Evolutionary conservation across 1,139 yeast genomes (phyloP).

Genomic region (Zygosaccharomyces pseudobailii): DNA sequence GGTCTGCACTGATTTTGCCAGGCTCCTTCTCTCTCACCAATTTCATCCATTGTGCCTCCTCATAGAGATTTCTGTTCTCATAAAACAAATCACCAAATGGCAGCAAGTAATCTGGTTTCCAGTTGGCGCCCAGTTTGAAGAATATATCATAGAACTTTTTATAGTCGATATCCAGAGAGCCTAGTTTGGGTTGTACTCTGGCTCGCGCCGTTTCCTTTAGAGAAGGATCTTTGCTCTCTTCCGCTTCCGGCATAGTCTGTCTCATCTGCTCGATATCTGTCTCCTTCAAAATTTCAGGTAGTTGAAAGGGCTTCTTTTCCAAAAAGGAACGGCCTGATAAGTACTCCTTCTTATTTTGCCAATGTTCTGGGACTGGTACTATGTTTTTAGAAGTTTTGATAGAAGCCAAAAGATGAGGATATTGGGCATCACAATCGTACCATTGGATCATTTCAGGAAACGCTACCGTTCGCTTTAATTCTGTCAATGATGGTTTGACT

Average conservation of each 20-base stretch:
- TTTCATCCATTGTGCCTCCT: conserved; percentile 36
- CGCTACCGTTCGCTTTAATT: conserved; percentile 53
- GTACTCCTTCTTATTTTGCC: conserved; percentile 79
- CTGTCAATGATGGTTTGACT: conserved; percentile 61
- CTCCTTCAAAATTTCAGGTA: conserved; percentile 72
- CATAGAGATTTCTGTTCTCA: conserved; percentile 68
- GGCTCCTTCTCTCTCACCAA: conserved; percentile 48
- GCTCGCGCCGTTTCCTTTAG: conserved; percentile 76
- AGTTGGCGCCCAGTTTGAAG: conserved; percentile 59
- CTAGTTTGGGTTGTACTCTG: conserved; percentile 86
- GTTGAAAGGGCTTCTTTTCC: conserved; percentile 67
- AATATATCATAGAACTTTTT: conserved; percentile 81
- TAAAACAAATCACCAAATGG: conserved; percentile 73
- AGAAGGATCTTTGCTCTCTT: conserved; percentile 43
- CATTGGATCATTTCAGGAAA: conserved; percentile 79
- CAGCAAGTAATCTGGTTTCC: conserved; percentile 58
- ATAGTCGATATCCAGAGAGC: conserved; percentile 81
- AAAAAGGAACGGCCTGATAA: conserved; percentile 65
- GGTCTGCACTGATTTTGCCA: conserved; percentile 56
- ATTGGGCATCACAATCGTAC: conserved; percentile 81
- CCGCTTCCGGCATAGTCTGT: conserved; percentile 39
- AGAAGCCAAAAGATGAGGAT: conserved; percentile 62
- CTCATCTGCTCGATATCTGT: conserved; percentile 92
- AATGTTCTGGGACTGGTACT: conserved; percentile 78
- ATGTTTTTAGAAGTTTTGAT: conserved; percentile 63